Percentiles rank a stretch among this genome's conserved stretches.
Evolutionary conservation across 208 protist genomes (phyloP).

Genomic region (Phytomonas francai): DNA sequence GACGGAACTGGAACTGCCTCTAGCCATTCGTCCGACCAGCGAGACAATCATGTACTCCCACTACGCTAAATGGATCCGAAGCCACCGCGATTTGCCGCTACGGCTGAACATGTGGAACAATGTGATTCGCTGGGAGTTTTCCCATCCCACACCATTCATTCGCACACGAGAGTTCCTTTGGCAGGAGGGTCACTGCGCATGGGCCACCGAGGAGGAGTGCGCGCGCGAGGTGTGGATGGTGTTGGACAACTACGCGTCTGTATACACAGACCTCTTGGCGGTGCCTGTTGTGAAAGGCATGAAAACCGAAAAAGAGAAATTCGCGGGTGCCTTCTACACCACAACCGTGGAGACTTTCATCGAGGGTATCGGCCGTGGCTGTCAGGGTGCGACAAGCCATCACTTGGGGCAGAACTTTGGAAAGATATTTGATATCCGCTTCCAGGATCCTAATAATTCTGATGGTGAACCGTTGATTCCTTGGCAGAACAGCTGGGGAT

Average conservation of each 20-base stretch:
- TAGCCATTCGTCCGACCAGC: conserved; percentile 98
- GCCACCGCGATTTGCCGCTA: conserved; percentile 97
- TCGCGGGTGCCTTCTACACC: conserved; percentile 97
- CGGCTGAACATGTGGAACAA: conserved; percentile 98
- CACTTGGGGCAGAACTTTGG: conserved; percentile 97
- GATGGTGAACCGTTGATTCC: conserved; percentile 78
- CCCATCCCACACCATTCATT: conserved; percentile 98
- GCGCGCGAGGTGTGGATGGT: conserved; percentile 92
- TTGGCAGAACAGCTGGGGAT: conserved; percentile 99
- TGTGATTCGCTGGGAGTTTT: conserved; percentile 99
- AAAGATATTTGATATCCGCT: conserved; percentile 97
- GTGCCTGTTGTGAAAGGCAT: conserved; percentile 94
- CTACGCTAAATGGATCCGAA: conserved; percentile 97
- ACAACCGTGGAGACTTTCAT: conserved; percentile 98
- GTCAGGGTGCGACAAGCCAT: conserved; percentile 95
- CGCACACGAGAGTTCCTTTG: conserved; percentile 99
- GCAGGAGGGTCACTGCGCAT: conserved; percentile 98
- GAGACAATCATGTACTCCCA: conserved; percentile 99
- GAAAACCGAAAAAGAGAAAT: conserved; percentile 99
- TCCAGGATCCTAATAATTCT: conserved; percentile 87
- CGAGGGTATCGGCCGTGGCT: conserved; percentile 92
- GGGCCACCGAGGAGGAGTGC: conserved; percentile 91
- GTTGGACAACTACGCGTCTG: conserved; percentile 91
- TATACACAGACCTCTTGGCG: conserved; percentile 97
- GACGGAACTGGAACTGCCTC: conserved; percentile 88